These are phyloP conservation scores for Cyclaneusma minus DNA, from an alignment of 2,329 filamentous ascomycete genomes.

Conservation along the genomic window DNA sequence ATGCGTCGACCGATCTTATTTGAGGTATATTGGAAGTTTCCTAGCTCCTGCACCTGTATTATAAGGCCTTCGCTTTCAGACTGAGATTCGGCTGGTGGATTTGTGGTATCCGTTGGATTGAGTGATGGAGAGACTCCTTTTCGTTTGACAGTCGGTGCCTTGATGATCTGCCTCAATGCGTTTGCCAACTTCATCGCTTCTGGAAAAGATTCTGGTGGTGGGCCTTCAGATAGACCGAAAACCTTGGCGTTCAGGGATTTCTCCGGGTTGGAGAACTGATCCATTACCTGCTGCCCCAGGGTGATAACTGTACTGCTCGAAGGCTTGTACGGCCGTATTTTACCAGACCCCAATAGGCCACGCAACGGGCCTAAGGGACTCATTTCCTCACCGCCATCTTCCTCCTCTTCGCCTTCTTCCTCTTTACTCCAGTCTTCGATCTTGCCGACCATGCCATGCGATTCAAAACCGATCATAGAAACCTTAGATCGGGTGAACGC, in stretches of 20 bases:
- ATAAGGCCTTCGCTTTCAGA: slow-evolving; percentile 47
- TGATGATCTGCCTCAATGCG: too few relatives aligned
- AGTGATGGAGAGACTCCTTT: too few relatives aligned
- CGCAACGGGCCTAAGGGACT: slow-evolving; percentile 1
- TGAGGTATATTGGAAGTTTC: slow-evolving; percentile 50
- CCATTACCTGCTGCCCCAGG: not conserved
- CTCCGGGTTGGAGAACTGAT: too few relatives aligned
- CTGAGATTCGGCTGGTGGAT: too few relatives aligned
- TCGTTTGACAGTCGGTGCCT: too few relatives aligned
- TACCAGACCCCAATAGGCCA: slow-evolving; percentile 1
- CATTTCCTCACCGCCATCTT: slow-evolving; percentile 25
- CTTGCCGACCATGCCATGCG: slow-evolving; percentile 38
- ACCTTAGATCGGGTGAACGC: slow-evolving; percentile 28
- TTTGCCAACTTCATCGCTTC: too few relatives aligned
- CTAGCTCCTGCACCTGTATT: slow-evolving; percentile 63
- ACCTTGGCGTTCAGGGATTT: too few relatives aligned
- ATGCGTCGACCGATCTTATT: too few relatives aligned
- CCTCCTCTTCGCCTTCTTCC: slow-evolving; percentile 25
- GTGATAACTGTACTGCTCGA: too few relatives aligned
- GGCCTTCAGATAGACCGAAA: too few relatives aligned
- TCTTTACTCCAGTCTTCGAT: slow-evolving; percentile 32
- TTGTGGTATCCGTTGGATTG: too few relatives aligned
- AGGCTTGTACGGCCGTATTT: slow-evolving; percentile 2
- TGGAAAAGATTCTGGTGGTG: too few relatives aligned
- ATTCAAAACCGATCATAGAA: slow-evolving; percentile 39